Percentiles rank a stretch among this genome's conserved stretches.
These are phyloP conservation scores for Hawksworthiomyces lignivorus DNA, from an alignment of 2,329 filamentous ascomycete species.

Conservation along the genomic window DNA sequence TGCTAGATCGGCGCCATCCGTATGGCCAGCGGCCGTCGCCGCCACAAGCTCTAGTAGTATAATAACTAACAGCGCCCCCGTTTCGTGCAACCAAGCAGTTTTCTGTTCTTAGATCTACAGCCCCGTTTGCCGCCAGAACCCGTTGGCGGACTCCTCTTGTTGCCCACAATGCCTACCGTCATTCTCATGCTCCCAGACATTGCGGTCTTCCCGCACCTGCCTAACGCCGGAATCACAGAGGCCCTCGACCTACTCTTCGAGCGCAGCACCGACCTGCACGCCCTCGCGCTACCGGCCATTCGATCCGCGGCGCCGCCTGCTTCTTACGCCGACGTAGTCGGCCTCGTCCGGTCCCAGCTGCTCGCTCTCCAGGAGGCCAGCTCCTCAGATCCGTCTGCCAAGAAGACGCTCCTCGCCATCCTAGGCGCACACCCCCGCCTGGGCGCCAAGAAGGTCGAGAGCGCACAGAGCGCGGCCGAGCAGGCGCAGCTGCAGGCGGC, in stretches of 20 bases:
- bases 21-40: slow-evolving; percentile 10
- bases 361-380: slow-evolving; percentile 43
- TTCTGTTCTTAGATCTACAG: too few relatives aligned
- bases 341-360: slow-evolving; percentile 56
- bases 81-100: too few relatives aligned
- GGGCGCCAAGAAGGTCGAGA: slow-evolving; percentile 75
- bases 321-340: slow-evolving; percentile 64
- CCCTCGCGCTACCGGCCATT: slow-evolving; percentile 62
- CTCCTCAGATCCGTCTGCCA: slow-evolving; percentile 32
- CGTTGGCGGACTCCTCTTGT: too few relatives aligned
- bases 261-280: slow-evolving; percentile 66
- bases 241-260: slow-evolving; percentile 79
- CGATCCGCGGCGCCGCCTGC: slow-evolving; percentile 47
- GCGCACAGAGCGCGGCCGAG: slow-evolving; percentile 70
- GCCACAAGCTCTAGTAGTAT: background rate
- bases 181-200: slow-evolving; percentile 47
- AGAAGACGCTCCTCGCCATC: slow-evolving; percentile 58
- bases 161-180: slow-evolving; percentile 9
- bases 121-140: too few relatives aligned
- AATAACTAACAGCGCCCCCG: background rate
- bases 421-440: slow-evolving; percentile 77
- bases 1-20: slow-evolving; percentile 8
- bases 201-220: slow-evolving; percentile 45
- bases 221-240: slow-evolving; percentile 44
- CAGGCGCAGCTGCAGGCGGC: slow-evolving; percentile 64